phyloP scores from a whole-genome alignment of 129 eudicot genomes.

The Helianthus annuus region HanXRQr2.0-SUNRISE NC_035447.2:48892133-48892632 shows the following conservation, averaged over 20 bases:
- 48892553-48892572: conserved; percentile 69
- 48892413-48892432: neutral
- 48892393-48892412: neutral
- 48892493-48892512: conserved; percentile 27
- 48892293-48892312: neutral
- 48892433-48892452: conserved; percentile 43
- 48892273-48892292: neutral
- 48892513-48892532: conserved; percentile 44
- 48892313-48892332: conserved; percentile 43
- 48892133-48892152: no score
- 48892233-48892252: conserved; percentile 14
- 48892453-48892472: conserved; percentile 55
- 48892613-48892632: neutral
- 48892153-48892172: no score
- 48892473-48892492: conserved; percentile 52
- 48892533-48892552: conserved; percentile 62
- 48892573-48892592: conserved; percentile 47
- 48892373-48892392: conserved; percentile 35
- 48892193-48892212: neutral
- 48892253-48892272: neutral
- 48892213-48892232: conserved; percentile 11
- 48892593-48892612: neutral
- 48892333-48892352: conserved; percentile 72
- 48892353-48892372: conserved; percentile 55
- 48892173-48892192: neutral